These are phyloP conservation scores for Balakata baccata DNA, from an alignment of 345 rosid species.

Conservation along the genomic window DNA sequence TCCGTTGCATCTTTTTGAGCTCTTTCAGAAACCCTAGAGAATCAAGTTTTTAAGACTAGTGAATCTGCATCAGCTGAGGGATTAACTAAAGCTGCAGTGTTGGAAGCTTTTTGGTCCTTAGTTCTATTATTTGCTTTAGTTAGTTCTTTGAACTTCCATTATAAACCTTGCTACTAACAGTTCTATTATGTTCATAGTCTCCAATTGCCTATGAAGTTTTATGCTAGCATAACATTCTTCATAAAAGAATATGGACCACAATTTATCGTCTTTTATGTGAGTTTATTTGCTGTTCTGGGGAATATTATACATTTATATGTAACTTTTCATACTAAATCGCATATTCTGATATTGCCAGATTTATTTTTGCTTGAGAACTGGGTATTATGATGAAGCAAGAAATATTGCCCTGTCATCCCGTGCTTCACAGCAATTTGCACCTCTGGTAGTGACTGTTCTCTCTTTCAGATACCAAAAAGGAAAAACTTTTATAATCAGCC, in stretches of 20 bases:
- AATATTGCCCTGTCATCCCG: slow-evolving; percentile 75
- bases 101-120: background rate
- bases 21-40: background rate
- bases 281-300: background rate
- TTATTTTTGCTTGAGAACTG: slow-evolving; percentile 94
- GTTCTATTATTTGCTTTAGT: background rate
- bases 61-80: background rate
- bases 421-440: slow-evolving; percentile 82
- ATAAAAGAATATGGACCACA: background rate
- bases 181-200: slow-evolving; percentile 2
- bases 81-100: too few species aligned
- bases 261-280: background rate
- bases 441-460: slow-evolving; percentile 56
- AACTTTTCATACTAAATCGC: slow-evolving; percentile 7
- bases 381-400: slow-evolving; percentile 90
- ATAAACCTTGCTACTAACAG: background rate
- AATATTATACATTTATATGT: background rate
- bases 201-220: background rate
- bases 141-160: background rate
- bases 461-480: slow-evolving; percentile 5
- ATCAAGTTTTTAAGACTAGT: background rate
- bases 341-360: slow-evolving; percentile 46
- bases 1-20: background rate
- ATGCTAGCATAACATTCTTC: background rate
- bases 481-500: slow-evolving; percentile 14